These are phyloP conservation scores for Tulasnella sp. DNA, from an alignment of 768 basidiomycete species.

Conservation along the genomic window DNA sequence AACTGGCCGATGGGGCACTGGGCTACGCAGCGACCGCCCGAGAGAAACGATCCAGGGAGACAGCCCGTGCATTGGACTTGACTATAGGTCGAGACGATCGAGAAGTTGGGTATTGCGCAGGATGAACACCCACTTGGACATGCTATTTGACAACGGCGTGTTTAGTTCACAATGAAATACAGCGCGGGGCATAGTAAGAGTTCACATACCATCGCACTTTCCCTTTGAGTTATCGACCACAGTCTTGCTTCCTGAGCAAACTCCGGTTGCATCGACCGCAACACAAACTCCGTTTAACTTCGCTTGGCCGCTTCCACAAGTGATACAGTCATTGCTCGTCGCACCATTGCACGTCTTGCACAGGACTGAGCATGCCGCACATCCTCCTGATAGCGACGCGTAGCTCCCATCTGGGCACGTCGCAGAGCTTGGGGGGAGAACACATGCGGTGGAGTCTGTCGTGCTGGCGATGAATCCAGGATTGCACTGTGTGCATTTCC, in stretches of 20 bases:
- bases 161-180: neutral
- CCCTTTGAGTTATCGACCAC: slow-evolving; percentile 73
- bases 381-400: slow-evolving; percentile 39
- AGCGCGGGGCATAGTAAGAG: slow-evolving; percentile 1
- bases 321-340: slow-evolving; percentile 58
- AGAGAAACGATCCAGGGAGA: slow-evolving; percentile 64
- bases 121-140: slow-evolving; percentile 76
- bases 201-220: slow-evolving; percentile 68
- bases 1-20: slow-evolving; percentile 68
- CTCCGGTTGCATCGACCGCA: slow-evolving; percentile 49
- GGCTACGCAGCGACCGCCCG: slow-evolving; percentile 54
- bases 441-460: slow-evolving; percentile 57
- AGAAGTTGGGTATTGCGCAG: slow-evolving; percentile 68
- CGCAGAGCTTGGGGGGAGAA: slow-evolving; percentile 34
- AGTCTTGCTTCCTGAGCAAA: slow-evolving; percentile 58
- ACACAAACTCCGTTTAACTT: slow-evolving; percentile 64
- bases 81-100: slow-evolving; percentile 48
- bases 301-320: slow-evolving; percentile 54
- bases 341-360: slow-evolving; percentile 63
- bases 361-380: slow-evolving; percentile 48
- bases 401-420: slow-evolving; percentile 65
- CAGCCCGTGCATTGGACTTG: slow-evolving; percentile 69
- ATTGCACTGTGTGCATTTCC: slow-evolving; percentile 62
- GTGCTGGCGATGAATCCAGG: slow-evolving; percentile 57
- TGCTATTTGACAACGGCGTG: slow-evolving; percentile 32